These are phyloP conservation scores for Ulota crispa DNA, from an alignment of 225 moss, liverwort and hornwort genomes.

Conservation along the genomic window DNA sequence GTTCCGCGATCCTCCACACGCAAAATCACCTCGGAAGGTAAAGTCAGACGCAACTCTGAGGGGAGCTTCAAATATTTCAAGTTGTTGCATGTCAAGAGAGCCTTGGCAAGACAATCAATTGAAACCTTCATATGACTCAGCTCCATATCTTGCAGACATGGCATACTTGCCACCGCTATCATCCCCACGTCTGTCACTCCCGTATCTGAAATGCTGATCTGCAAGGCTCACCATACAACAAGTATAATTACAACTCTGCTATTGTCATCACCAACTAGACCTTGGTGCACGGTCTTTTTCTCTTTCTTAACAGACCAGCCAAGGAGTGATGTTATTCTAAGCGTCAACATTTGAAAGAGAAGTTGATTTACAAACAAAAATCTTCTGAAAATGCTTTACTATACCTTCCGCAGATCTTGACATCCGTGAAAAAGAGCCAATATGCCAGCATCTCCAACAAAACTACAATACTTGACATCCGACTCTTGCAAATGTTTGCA, in stretches of 20 bases:
- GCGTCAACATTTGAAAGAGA: neutral
- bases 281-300: neutral
- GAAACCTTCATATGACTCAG: conserved; percentile 62
- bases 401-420: conserved; percentile 72
- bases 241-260: neutral
- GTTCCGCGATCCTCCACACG: conserved; percentile 58
- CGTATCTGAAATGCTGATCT: conserved; percentile 73
- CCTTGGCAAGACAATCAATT: conserved; percentile 11
- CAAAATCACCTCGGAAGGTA: conserved; percentile 43
- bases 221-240: conserved; percentile 31
- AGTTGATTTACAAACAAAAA: neutral
- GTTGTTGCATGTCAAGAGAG: conserved; percentile 57
- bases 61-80: conserved; percentile 69
- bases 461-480: conserved; percentile 64
- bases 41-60: conserved; percentile 23
- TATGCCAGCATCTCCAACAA: conserved; percentile 54
- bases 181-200: conserved; percentile 58
- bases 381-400: neutral
- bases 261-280: neutral
- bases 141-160: conserved; percentile 71
- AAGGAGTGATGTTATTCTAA: neutral
- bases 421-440: conserved; percentile 55
- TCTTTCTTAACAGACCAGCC: neutral
- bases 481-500: conserved; percentile 71
- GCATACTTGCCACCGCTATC: conserved; percentile 56